These are phyloP conservation scores for Trypanosoma cruzi DNA, from an alignment of 208 protist genomes.

Conservation along the genomic window DNA sequence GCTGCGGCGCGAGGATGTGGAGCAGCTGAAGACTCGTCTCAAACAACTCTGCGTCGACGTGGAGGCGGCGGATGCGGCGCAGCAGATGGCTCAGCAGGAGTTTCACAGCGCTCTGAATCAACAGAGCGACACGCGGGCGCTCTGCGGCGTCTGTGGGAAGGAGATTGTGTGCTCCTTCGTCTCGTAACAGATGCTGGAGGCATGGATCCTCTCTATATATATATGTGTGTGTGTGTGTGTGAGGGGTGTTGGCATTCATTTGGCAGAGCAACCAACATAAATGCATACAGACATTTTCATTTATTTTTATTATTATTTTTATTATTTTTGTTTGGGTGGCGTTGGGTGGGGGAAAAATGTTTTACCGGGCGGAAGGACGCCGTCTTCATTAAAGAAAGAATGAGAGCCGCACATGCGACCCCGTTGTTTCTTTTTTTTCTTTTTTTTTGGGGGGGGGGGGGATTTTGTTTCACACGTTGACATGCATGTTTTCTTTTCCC, in stretches of 20 bases:
- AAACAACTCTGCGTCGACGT: slow-evolving; percentile 38
- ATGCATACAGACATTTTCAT: too few relatives aligned
- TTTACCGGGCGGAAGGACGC: too few relatives aligned
- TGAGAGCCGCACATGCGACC: too few relatives aligned
- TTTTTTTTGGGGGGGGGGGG: too few relatives aligned
- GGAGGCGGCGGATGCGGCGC: slow-evolving; percentile 43
- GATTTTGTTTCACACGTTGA: too few relatives aligned
- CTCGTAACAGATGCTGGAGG: neutral
- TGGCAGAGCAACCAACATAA: neutral
- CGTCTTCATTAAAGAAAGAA: too few relatives aligned
- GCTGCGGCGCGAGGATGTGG: slow-evolving; percentile 17
- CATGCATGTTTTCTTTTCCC: too few relatives aligned
- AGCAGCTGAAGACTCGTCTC: slow-evolving; percentile 30
- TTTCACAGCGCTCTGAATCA: slow-evolving; percentile 37
- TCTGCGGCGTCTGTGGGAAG: slow-evolving; percentile 15
- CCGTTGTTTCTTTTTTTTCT: neutral
- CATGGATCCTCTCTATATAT: neutral
- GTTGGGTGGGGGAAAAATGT: too few relatives aligned
- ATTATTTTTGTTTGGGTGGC: slow-evolving; percentile 11
- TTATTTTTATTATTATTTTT: slow-evolving; percentile 16
- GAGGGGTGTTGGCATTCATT: neutral
- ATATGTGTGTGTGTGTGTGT: neutral
- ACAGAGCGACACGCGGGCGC: slow-evolving; percentile 21
- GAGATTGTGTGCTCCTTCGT: slow-evolving; percentile 25
- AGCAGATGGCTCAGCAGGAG: slow-evolving; percentile 39